phyloP scores from a whole-genome alignment of 352 stramenopile species.

The Phytophthora citrophthora region DNA sequence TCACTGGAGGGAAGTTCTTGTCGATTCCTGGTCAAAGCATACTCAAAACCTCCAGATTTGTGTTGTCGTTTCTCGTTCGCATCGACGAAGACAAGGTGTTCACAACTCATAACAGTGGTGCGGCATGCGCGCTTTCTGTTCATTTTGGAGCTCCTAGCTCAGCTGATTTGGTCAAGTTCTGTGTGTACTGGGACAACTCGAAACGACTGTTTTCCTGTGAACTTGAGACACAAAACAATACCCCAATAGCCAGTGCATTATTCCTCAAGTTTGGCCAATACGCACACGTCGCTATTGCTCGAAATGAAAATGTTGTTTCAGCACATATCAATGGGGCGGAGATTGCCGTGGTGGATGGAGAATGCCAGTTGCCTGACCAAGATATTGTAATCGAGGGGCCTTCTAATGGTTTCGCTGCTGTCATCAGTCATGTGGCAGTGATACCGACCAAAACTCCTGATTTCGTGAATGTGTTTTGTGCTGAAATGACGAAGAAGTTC shows the following conservation, averaged over 20 bases:
- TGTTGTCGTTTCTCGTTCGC: conserved; percentile 60
- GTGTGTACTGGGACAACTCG: conserved; percentile 26
- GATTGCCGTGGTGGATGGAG: conserved; percentile 7
- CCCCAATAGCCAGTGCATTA: neutral
- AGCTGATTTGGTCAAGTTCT: conserved; percentile 15
- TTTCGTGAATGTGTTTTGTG: conserved; percentile 36
- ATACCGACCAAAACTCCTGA: conserved; percentile 23
- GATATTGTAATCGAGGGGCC: conserved; percentile 31
- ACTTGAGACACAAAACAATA: conserved; percentile 11
- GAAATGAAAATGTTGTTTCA: conserved; percentile 5
- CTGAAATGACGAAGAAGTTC: conserved; percentile 49
- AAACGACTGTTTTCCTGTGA: conserved; percentile 20
- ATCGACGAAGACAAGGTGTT: conserved; percentile 28
- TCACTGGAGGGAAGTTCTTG: conserved; percentile 40
- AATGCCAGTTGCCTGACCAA: neutral
- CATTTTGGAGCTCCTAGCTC: conserved; percentile 5
- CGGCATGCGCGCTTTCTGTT: conserved; percentile 23
- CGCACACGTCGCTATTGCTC: conserved; percentile 31
- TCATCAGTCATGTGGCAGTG: conserved; percentile 59
- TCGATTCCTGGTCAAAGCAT: conserved; percentile 2
- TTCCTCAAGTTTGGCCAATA: conserved; percentile 28
- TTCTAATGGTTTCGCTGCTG: conserved; percentile 11
- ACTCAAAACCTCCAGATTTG: neutral
- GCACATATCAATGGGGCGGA: conserved; percentile 31
- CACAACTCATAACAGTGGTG: neutral